phyloP scores from a whole-genome alignment of 768 basidiomycete genomes.

The Suillus subalutaceus region DNA sequence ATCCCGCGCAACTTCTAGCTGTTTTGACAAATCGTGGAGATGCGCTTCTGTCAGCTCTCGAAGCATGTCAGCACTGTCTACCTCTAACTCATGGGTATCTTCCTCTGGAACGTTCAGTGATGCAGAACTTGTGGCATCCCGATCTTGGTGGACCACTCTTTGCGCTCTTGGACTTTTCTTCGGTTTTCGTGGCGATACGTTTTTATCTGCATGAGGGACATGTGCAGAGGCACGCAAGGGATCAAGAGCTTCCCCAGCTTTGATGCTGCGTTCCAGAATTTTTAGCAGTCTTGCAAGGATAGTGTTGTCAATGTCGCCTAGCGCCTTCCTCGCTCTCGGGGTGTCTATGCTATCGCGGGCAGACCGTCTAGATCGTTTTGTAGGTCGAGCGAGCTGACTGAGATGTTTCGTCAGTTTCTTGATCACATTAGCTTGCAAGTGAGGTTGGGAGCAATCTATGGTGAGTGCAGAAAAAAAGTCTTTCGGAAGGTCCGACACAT shows the following conservation, averaged over 20 bases:
- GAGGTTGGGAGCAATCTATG: conserved; percentile 58
- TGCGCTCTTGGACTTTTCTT: conserved; percentile 50
- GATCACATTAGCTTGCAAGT: conserved; percentile 58
- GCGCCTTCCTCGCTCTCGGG: conserved; percentile 53
- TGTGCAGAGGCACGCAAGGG: conserved; percentile 54
- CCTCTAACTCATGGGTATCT: not conserved
- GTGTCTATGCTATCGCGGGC: conserved; percentile 43
- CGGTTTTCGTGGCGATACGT: conserved; percentile 43
- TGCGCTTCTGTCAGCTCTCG: conserved; percentile 47
- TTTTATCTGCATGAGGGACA: conserved; percentile 19
- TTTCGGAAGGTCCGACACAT: conserved; percentile 51
- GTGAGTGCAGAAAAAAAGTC: conserved; percentile 70
- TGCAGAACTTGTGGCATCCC: not conserved
- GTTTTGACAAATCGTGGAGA: conserved; percentile 51
- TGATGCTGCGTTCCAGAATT: conserved; percentile 78
- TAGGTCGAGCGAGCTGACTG: conserved; percentile 64
- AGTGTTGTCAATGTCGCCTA: conserved; percentile 69
- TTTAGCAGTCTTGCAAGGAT: conserved; percentile 69
- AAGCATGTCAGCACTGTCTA: conserved; percentile 15
- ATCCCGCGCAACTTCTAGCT: conserved; percentile 66
- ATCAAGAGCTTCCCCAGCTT: conserved; percentile 73
- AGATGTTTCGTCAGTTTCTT: conserved; percentile 74
- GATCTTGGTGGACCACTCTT: conserved; percentile 4
- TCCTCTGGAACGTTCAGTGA: conserved; percentile 7
- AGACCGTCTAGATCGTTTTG: conserved; percentile 63